Evolutionary conservation across 2,329 filamentous ascomycete genomes (phyloP).

Genomic region (Geosmithia flava): DNA sequence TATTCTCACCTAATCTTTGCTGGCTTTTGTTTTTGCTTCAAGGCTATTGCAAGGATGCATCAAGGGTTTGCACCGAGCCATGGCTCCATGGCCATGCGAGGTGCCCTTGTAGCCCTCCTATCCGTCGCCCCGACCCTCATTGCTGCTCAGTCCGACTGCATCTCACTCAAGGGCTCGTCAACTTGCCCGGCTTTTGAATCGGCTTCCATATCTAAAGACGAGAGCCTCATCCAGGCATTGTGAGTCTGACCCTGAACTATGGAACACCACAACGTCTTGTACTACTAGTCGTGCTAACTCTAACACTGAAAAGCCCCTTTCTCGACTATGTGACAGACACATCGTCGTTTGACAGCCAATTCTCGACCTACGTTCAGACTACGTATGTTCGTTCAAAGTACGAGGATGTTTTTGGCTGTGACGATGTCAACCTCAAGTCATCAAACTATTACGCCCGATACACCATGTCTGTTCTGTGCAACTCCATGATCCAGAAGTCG

Average conservation of each 20-base stretch:
- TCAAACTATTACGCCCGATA: slow-evolving; percentile 85
- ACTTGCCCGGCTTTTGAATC: slow-evolving; percentile 60
- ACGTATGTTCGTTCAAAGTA: slow-evolving; percentile 75
- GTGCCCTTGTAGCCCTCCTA: slow-evolving; percentile 11
- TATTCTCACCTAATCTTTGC: background rate
- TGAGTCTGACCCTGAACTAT: slow-evolving; percentile 26
- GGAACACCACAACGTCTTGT: background rate
- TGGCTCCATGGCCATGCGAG: background rate
- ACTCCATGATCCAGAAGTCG: slow-evolving; percentile 86
- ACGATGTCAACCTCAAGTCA: slow-evolving; percentile 63
- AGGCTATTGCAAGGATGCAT: background rate
- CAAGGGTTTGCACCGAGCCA: background rate
- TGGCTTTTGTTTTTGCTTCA: too few relatives aligned
- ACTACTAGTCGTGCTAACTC: slow-evolving; percentile 6
- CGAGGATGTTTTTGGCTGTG: slow-evolving; percentile 68
- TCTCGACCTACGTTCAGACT: slow-evolving; percentile 61
- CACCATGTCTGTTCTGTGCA: slow-evolving; percentile 85
- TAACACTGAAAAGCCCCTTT: slow-evolving; percentile 53
- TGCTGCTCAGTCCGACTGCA: slow-evolving; percentile 32
- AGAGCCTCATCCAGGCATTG: slow-evolving; percentile 48
- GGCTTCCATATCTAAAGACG: slow-evolving; percentile 58
- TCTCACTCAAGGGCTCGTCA: slow-evolving; percentile 59
- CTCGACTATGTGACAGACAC: slow-evolving; percentile 68
- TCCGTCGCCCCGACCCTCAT: slow-evolving; percentile 14
- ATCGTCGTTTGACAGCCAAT: slow-evolving; percentile 62